These are phyloP conservation scores for Cucurbita moschata DNA, from an alignment of 306 rosid genomes.

Conservation along the genomic window DNA sequence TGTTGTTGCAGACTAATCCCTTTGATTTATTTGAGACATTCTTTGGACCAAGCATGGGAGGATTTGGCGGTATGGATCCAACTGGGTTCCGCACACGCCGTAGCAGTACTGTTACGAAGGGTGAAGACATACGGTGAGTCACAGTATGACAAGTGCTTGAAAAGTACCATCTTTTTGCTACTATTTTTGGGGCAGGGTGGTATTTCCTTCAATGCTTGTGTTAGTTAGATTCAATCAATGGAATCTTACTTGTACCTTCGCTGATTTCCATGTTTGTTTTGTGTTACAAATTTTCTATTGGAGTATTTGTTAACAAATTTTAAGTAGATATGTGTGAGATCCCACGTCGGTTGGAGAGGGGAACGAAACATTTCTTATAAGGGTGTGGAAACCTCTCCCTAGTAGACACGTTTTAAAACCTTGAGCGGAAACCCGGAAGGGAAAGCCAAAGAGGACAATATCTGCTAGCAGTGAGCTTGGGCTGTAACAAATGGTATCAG, in stretches of 20 bases:
- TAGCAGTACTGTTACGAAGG: constrained; percentile 80
- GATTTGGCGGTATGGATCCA: constrained; percentile 68
- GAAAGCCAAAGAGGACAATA: too few relatives aligned
- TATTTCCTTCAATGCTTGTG: background rate
- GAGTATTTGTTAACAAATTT: background rate
- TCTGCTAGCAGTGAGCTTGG: too few relatives aligned
- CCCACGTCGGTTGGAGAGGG: too few relatives aligned
- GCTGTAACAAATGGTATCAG: too few relatives aligned
- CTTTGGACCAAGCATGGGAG: constrained; percentile 80
- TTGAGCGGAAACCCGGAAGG: too few relatives aligned
- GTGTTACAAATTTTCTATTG: background rate
- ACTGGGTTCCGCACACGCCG: constrained; percentile 73
- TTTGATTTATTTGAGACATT: constrained; percentile 96
- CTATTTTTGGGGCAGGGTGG: background rate
- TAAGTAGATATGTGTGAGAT: background rate
- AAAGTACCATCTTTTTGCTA: background rate
- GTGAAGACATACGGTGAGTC: constrained; percentile 90
- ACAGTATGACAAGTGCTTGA: constrained; percentile 1
- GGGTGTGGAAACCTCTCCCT: too few relatives aligned
- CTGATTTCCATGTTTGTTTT: background rate
- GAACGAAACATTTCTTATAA: too few relatives aligned
- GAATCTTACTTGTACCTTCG: background rate
- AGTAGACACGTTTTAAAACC: too few relatives aligned
- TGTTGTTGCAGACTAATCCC: constrained; percentile 71
- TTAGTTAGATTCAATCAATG: background rate